phyloP scores from a whole-genome alignment of 805 yeast species.

The Metschnikowia kofuensis region DNA sequence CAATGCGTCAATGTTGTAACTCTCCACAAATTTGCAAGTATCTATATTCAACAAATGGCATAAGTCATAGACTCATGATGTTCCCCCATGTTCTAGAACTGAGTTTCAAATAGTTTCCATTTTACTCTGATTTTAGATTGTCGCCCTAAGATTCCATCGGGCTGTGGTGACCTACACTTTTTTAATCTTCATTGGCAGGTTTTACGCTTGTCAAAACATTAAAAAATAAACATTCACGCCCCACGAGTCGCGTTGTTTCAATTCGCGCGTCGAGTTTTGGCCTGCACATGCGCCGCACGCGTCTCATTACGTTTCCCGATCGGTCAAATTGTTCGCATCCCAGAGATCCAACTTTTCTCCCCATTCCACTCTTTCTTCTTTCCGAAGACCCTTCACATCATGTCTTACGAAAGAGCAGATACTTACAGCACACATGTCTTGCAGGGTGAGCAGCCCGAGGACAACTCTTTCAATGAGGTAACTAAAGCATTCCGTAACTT shows the following conservation, averaged over 20 bases:
- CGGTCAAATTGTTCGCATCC: constrained; percentile 5
- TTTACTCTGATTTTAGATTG: no score
- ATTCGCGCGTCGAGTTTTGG: neutral
- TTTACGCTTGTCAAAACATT: no score
- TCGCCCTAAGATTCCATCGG: no score
- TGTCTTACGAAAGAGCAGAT: constrained; percentile 77
- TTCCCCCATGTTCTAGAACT: no score
- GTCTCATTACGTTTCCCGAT: constrained; percentile 11
- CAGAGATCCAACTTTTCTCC: neutral
- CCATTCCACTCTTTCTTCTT: neutral
- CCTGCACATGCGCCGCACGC: constrained; percentile 10
- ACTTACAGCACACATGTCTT: constrained; percentile 75
- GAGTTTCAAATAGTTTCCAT: no score
- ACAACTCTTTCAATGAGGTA: constrained; percentile 64
- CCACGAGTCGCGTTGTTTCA: neutral
- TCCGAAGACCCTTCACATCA: constrained; percentile 18
- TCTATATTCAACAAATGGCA: no score
- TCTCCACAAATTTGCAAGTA: no score
- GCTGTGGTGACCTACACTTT: no score
- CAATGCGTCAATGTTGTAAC: no score
- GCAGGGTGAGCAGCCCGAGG: constrained; percentile 74
- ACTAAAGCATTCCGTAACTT: constrained; percentile 77
- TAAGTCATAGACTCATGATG: no score
- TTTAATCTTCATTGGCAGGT: no score
- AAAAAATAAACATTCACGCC: no score